A percentile compares a stretch with the other conserved stretches of the same genome.
These are phyloP conservation scores for Pinus albicaulis DNA, from an alignment of 75 land plant genomes.

Conservation along the genomic window DNA sequence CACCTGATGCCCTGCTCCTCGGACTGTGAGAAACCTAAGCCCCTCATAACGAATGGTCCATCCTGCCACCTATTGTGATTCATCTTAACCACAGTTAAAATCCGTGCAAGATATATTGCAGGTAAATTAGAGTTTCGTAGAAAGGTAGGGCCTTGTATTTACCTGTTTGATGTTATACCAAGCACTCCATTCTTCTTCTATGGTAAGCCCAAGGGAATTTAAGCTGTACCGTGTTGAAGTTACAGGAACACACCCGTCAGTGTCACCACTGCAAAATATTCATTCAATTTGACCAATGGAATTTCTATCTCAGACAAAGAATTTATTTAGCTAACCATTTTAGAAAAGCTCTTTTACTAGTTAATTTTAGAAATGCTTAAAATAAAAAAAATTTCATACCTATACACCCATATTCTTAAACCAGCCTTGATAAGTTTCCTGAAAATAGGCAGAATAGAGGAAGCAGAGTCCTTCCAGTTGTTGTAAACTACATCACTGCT, in stretches of 20 bases:
- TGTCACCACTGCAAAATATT: slow-evolving; percentile 43
- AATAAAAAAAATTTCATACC: too few relatives aligned
- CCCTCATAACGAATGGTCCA: slow-evolving; percentile 64
- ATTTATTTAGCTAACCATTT: too few relatives aligned
- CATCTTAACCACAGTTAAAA: not conserved
- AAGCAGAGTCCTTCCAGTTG: too few relatives aligned
- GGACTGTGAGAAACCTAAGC: slow-evolving; percentile 62
- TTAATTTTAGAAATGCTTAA: too few relatives aligned
- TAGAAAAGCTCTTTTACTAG: too few relatives aligned
- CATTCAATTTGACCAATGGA: too few relatives aligned
- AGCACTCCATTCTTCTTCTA: slow-evolving; percentile 40
- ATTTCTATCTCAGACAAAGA: too few relatives aligned
- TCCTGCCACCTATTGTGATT: slow-evolving; percentile 38
- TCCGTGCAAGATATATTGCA: not conserved
- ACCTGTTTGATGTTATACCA: slow-evolving; percentile 56
- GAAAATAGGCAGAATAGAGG: too few relatives aligned
- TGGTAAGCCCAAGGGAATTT: slow-evolving; percentile 37
- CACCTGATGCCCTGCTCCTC: slow-evolving; percentile 86
- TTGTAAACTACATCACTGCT: too few relatives aligned
- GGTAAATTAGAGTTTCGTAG: not conserved
- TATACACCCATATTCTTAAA: too few relatives aligned
- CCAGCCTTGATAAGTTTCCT: too few relatives aligned
- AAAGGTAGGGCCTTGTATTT: not conserved
- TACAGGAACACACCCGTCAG: slow-evolving; percentile 60
- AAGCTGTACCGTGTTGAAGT: slow-evolving; percentile 57